Evolutionary conservation across 768 basidiomycete species (phyloP).

Genomic region (Boletus speciosus): DNA sequence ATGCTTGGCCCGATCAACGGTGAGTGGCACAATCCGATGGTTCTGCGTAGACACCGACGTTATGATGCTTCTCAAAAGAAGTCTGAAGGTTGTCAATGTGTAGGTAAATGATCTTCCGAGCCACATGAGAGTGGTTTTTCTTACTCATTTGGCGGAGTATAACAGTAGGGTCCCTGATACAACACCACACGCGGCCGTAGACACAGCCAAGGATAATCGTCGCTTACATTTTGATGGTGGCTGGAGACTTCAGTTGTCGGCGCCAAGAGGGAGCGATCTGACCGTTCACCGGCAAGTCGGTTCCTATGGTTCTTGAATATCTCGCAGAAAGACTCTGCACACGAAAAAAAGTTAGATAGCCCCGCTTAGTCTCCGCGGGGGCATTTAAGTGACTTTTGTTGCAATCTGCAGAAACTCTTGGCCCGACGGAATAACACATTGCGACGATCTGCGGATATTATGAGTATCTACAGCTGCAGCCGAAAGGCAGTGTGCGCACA

Average conservation of each 20-base stretch:
- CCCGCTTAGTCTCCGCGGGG: background rate
- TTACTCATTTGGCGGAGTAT: background rate
- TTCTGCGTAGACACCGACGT: background rate
- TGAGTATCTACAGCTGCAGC: background rate
- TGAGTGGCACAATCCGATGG: background rate
- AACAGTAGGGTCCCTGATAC: background rate
- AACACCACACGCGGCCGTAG: background rate
- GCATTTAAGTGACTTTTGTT: background rate
- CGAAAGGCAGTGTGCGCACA: background rate
- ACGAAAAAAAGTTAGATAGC: background rate
- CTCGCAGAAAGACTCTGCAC: background rate
- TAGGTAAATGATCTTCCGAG: background rate
- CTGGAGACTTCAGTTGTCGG: background rate
- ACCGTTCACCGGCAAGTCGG: background rate
- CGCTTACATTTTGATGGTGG: background rate
- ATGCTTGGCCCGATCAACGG: background rate
- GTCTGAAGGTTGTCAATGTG: too few relatives aligned
- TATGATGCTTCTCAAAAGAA: background rate
- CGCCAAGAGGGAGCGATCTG: background rate
- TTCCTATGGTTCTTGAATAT: background rate
- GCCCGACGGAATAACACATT: background rate
- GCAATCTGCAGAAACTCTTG: background rate
- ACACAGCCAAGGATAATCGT: constrained; percentile 1
- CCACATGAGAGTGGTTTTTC: background rate
- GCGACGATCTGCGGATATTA: constrained; percentile 4